phyloP scores from a whole-genome alignment of 805 yeast species.

The Metschnikowia lochheadii region DNA sequence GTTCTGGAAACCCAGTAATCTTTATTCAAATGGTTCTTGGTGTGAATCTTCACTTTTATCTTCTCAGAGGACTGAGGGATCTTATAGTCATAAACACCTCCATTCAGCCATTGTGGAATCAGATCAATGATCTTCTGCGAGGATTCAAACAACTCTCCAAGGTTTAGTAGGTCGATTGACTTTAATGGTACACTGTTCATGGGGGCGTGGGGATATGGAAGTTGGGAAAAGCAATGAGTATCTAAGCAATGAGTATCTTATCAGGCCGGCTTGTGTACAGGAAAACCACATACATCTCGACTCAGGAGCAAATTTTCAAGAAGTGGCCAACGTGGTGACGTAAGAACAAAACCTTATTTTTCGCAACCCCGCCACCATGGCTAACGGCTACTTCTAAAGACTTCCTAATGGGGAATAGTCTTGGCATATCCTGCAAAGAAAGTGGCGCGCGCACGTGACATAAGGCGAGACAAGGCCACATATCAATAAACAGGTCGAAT shows the following conservation, averaged over 20 bases:
- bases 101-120: slow-evolving; percentile 12
- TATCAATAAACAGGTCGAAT: background rate
- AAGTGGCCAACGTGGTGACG: background rate
- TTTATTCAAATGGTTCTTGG: slow-evolving; percentile 9
- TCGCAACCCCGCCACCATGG: background rate
- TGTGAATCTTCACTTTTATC: slow-evolving; percentile 13
- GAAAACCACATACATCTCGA: background rate
- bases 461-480: background rate
- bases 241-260: background rate
- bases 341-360: background rate
- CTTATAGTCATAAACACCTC: slow-evolving; percentile 10
- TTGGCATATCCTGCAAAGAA: background rate
- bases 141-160: slow-evolving; percentile 8
- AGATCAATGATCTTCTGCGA: slow-evolving; percentile 10
- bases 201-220: background rate
- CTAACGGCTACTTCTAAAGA: background rate
- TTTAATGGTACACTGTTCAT: slow-evolving; percentile 16
- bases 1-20: slow-evolving; percentile 19
- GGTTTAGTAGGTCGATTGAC: slow-evolving; percentile 10
- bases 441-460: slow-evolving; percentile 5
- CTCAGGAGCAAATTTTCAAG: background rate
- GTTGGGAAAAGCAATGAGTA: background rate
- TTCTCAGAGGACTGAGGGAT: slow-evolving; percentile 15
- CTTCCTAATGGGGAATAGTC: background rate
- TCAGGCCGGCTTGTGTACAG: background rate